Conservation (phyloP, 1,284 basidiomycete species). For the Mycena sp. region DNA sequence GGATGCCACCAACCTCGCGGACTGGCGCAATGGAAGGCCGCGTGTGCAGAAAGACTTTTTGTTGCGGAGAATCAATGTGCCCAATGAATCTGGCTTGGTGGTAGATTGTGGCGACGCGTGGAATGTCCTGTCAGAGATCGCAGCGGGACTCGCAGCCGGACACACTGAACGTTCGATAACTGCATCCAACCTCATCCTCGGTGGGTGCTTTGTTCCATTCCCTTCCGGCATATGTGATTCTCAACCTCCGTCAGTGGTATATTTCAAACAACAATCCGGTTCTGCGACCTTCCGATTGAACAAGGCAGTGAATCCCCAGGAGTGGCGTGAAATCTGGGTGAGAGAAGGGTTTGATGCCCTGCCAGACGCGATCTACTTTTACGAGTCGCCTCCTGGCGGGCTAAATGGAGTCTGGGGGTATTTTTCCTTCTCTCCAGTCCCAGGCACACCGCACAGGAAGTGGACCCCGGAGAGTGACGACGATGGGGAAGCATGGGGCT, state of each 20-base stretch:
- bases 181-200: constrained; percentile 14
- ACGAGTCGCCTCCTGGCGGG: constrained; percentile 17
- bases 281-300: constrained; percentile 15
- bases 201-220: not conserved
- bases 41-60: constrained; percentile 12
- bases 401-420: constrained; percentile 19
- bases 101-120: constrained; percentile 17
- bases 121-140: constrained; percentile 3
- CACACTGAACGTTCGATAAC: not conserved
- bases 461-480: constrained; percentile 18
- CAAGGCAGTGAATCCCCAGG: not conserved
- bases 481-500: constrained; percentile 11
- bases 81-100: not conserved
- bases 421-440: constrained; percentile 13
- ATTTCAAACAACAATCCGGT: constrained; percentile 20
- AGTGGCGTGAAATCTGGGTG: constrained; percentile 15
- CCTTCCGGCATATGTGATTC: not conserved
- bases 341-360: constrained; percentile 4
- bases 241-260: constrained; percentile 8
- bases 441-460: constrained; percentile 4
- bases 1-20: not conserved
- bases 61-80: constrained; percentile 11
- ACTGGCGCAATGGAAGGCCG: constrained; percentile 7
- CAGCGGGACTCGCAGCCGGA: not conserved
- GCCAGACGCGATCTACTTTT: constrained; percentile 15